Conservation (phyloP, 2,329 filamentous ascomycete species). For the Orbilia quercus region DNA sequence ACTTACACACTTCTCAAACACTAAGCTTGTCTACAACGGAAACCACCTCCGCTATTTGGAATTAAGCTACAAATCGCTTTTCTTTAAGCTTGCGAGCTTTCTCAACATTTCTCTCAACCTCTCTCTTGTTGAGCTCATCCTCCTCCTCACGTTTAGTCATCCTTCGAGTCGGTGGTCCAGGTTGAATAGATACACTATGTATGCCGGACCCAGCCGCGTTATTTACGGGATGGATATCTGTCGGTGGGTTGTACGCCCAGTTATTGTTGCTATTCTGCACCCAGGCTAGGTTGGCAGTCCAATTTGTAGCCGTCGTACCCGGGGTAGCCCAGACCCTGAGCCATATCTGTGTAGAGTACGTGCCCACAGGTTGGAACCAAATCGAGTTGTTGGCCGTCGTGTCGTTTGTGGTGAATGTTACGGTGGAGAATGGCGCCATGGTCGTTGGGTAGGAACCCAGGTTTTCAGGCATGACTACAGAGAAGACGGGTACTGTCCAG, state of each 20-base stretch:
- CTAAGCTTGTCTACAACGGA: too few relatives aligned
- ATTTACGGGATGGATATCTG: conserved; percentile 9
- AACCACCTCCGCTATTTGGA: too few relatives aligned
- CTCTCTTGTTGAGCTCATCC: too few relatives aligned
- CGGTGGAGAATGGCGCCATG: background rate
- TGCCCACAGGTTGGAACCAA: background rate
- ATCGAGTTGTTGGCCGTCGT: conserved; percentile 6
- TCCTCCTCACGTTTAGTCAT: background rate
- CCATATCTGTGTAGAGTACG: background rate
- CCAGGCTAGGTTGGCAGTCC: background rate
- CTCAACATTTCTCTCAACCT: too few relatives aligned
- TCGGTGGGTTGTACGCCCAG: background rate
- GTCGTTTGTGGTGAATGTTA: background rate
- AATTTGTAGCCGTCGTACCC: background rate
- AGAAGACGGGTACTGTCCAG: conserved; percentile 1
- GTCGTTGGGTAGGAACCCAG: background rate
- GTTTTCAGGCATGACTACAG: background rate
- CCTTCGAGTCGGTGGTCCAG: conserved; percentile 4
- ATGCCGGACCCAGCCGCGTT: conserved; percentile 4
- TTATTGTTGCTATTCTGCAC: background rate
- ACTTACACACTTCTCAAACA: too few relatives aligned
- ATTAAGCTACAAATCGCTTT: too few relatives aligned
- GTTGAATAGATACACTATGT: conserved; percentile 9
- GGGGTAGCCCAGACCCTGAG: background rate
- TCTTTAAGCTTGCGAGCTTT: too few relatives aligned